Base-by-base conservation (phyloP, 805 yeast genomes). In the Zygotorulaspora chibaensis region DNA sequence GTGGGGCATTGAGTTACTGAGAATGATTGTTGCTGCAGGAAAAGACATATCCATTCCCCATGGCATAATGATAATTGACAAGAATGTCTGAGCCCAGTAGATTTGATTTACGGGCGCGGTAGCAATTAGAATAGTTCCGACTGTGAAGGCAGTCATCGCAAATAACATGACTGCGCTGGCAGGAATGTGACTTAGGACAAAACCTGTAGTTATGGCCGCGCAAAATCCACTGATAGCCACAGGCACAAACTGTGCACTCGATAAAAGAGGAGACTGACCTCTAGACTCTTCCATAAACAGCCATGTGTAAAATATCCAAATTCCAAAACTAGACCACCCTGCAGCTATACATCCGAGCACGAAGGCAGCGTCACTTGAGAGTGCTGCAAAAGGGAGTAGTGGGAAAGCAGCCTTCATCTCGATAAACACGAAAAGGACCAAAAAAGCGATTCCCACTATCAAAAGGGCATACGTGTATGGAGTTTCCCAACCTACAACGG, bases 1-100 rank as follows among this genome's bases (percentile, higher is more conserved):
- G 13, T 65, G 55, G 0, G 87, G 85, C 41, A 82, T 68, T 38
- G 67, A 67, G 47, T 76, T 74, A 4, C 80, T 72, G 29, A 82
- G 59, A 16, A 80, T 67, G 44, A 82, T 70, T 1, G 84, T 74
- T 1, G 83, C 83, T 1, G 87, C 79, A 0, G 88, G 88, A 62
- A 81, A 83, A 42, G 80, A 74, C 59, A 79, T 68, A 58, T 83
- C 87, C 84, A 83, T 80, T 1, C 84, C 89, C 72, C 77, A 79
- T 1, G 80, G 73, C 11, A 75, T 69, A 11, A 81, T 61, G 23
- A 79, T 56, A 57, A 71, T 62, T 13, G 77, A 69, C 2, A 80
- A 77, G 59, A 83, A 75, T 4, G 76, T 62, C 39, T 76, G 70
- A 9, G 74, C 70, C 77, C 81, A 83, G 58, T 72, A 83, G 0